phyloP scores from a whole-genome alignment of 2,329 filamentous ascomycete species.

The Talaromyces marneffei region DNA sequence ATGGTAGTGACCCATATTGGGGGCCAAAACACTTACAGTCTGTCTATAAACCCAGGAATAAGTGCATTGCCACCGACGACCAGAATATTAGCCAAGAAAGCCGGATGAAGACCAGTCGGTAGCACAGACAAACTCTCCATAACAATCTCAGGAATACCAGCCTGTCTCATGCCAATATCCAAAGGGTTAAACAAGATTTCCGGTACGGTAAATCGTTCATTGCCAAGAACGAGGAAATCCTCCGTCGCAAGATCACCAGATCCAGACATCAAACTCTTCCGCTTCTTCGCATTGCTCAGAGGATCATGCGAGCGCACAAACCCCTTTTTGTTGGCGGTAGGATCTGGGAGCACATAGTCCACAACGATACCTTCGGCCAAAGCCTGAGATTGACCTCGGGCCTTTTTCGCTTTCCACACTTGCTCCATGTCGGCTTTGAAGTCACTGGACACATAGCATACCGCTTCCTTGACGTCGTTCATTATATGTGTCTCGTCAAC shows the following conservation, averaged over 20 bases:
- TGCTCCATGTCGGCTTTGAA: slow-evolving; percentile 73
- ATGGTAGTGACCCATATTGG: background rate
- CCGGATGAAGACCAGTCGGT: slow-evolving; percentile 77
- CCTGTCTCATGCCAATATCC: slow-evolving; percentile 78
- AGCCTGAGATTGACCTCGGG: slow-evolving; percentile 23
- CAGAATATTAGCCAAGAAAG: slow-evolving; percentile 77
- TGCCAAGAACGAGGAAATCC: slow-evolving; percentile 78
- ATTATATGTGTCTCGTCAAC: slow-evolving; percentile 88
- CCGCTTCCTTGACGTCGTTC: slow-evolving; percentile 90
- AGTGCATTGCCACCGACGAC: slow-evolving; percentile 81
- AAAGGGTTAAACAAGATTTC: slow-evolving; percentile 82
- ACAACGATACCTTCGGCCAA: slow-evolving; percentile 56
- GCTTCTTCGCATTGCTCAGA: slow-evolving; percentile 49
- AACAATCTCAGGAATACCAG: slow-evolving; percentile 75
- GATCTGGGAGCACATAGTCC: slow-evolving; percentile 89
- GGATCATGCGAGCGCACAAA: slow-evolving; percentile 73
- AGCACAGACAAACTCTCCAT: slow-evolving; percentile 69
- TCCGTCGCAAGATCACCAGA: slow-evolving; percentile 52
- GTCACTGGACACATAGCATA: slow-evolving; percentile 74
- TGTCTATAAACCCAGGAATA: slow-evolving; percentile 73
- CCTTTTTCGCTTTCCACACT: slow-evolving; percentile 71
- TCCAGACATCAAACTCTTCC: slow-evolving; percentile 45
- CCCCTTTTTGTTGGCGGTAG: slow-evolving; percentile 58
- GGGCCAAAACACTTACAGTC: slow-evolving; percentile 49
- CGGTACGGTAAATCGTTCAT: slow-evolving; percentile 85